Percentiles rank a stretch among this genome's conserved stretches.
Evolutionary conservation across 495 filamentous ascomycete genomes (phyloP).

Genomic region (Tuber borchii): DNA sequence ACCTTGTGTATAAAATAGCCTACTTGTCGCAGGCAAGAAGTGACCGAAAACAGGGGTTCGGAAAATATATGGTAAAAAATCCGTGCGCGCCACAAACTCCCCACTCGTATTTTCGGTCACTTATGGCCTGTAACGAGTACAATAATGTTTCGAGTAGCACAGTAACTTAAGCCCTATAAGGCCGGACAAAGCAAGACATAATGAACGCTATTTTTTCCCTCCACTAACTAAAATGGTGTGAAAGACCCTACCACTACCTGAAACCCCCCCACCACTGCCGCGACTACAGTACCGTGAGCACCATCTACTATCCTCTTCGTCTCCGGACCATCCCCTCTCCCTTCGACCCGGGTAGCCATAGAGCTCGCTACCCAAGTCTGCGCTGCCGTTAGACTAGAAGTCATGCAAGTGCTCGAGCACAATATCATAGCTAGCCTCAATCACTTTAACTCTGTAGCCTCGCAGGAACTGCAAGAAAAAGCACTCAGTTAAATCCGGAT

Average conservation of each 20-base stretch:
- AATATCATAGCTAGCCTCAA: not conserved
- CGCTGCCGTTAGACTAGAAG: not conserved
- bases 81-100: no score
- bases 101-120: no score
- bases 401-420: not conserved
- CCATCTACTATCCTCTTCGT: not conserved
- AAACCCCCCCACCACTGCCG: not conserved
- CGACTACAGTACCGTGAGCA: not conserved
- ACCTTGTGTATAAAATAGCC: not conserved
- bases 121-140: no score
- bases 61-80: no score
- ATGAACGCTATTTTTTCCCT: not conserved
- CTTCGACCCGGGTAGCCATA: not conserved
- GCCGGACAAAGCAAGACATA: not conserved
- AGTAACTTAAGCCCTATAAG: not conserved
- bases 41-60: no score
- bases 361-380: not conserved
- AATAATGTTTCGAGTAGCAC: not conserved
- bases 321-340: not conserved
- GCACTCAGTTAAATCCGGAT: not conserved
- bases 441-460: not conserved
- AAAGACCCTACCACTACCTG: not conserved
- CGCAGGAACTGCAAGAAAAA: not conserved
- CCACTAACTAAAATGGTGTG: not conserved
- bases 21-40: no score